Percentiles rank a stretch among this genome's conserved stretches.
These are phyloP conservation scores for Paecilomyces niveus DNA, from an alignment of 2,329 filamentous ascomycete species.

Conservation along the genomic window DNA sequence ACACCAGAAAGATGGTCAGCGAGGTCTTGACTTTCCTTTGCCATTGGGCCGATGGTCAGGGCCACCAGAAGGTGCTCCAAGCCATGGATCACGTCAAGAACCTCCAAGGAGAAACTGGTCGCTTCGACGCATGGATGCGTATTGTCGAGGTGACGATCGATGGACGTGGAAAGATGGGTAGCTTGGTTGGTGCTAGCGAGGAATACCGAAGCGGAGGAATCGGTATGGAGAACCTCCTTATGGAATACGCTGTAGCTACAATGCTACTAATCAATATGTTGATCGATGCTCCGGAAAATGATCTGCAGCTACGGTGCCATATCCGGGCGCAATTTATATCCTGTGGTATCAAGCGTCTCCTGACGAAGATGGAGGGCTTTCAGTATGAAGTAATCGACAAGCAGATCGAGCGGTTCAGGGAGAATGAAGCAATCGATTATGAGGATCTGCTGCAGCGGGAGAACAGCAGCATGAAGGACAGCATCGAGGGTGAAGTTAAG, in stretches of 20 bases:
- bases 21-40: constrained; percentile 95
- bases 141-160: constrained; percentile 96
- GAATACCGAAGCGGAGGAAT: constrained; percentile 93
- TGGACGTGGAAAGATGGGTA: constrained; percentile 97
- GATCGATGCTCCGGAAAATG: constrained; percentile 80
- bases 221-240: constrained; percentile 96
- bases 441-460: constrained; percentile 93
- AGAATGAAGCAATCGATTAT: constrained; percentile 95
- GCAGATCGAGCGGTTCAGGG: constrained; percentile 87
- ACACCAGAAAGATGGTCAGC: constrained; percentile 88
- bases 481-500: constrained; percentile 74
- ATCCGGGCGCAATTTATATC: constrained; percentile 93
- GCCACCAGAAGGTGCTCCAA: constrained; percentile 88
- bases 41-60: constrained; percentile 83
- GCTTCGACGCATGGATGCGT: constrained; percentile 98
- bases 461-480: constrained; percentile 83
- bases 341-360: constrained; percentile 87
- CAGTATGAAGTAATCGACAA: constrained; percentile 98
- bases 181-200: constrained; percentile 90
- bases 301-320: constrained; percentile 86
- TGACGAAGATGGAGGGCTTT: constrained; percentile 96
- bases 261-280: constrained; percentile 96
- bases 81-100: constrained; percentile 87
- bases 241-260: constrained; percentile 97
- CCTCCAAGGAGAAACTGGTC: constrained; percentile 81